Evolutionary conservation across 2,329 filamentous ascomycete species (phyloP).

Genomic region (Tetracladium maxilliforme): DNA sequence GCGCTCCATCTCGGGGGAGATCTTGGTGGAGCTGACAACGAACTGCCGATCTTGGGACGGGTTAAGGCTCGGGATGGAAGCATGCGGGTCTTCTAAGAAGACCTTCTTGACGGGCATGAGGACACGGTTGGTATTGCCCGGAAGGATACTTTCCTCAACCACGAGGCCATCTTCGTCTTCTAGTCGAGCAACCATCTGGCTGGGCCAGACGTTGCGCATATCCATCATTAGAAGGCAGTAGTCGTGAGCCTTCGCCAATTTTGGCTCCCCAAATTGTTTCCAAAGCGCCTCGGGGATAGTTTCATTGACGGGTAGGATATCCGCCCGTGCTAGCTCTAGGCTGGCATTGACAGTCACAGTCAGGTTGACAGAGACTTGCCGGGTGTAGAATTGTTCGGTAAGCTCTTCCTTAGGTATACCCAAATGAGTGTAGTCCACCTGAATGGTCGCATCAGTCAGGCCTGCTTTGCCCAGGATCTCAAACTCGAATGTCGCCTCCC

Average conservation of each 20-base stretch:
- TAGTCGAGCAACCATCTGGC: constrained; percentile 34
- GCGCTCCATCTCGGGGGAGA: constrained; percentile 67
- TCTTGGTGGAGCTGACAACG: constrained; percentile 68
- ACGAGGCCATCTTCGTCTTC: constrained; percentile 27
- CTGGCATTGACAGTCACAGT: constrained; percentile 87
- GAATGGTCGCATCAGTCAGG: constrained; percentile 62
- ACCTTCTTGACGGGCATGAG: constrained; percentile 64
- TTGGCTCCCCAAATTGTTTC: constrained; percentile 29
- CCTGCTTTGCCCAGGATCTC: constrained; percentile 80
- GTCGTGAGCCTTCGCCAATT: constrained; percentile 36
- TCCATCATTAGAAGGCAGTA: constrained; percentile 73
- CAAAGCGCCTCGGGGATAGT: constrained; percentile 49
- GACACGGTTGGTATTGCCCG: constrained; percentile 58
- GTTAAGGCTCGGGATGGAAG: constrained; percentile 66
- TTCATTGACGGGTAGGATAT: constrained; percentile 60
- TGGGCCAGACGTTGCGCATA: constrained; percentile 81
- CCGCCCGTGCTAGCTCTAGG: constrained; percentile 66
- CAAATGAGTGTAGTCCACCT: constrained; percentile 78
- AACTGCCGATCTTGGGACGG: constrained; percentile 81
- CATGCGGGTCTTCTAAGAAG: constrained; percentile 62
- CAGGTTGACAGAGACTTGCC: constrained; percentile 67
- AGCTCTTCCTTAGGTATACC: constrained; percentile 54
- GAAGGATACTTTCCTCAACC: constrained; percentile 42
- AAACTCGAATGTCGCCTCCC: constrained; percentile 59
- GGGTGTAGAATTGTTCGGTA: constrained; percentile 64